These are phyloP conservation scores for Plenodomus biglobosus DNA, from an alignment of 2,329 filamentous ascomycete genomes.

Conservation along the genomic window DNA sequence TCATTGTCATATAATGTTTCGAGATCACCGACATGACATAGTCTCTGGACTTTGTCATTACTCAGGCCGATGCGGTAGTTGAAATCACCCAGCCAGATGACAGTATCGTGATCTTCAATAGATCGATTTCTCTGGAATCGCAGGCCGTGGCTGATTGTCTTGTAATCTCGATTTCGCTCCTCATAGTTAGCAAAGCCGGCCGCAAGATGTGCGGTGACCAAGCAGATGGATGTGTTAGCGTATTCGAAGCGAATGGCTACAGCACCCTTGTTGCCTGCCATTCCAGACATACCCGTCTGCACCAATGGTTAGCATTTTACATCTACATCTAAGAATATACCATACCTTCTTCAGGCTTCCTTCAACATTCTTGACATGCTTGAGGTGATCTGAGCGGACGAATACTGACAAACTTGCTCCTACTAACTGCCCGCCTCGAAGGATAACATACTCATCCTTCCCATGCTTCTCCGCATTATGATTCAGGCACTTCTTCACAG, in stretches of 20 bases:
- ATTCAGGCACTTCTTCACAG: conserved; percentile 78
- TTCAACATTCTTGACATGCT: conserved; percentile 92
- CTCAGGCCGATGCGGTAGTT: conserved; percentile 92
- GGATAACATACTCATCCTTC: conserved; percentile 79
- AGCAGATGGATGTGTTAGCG: conserved; percentile 87
- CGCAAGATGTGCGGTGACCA: conserved; percentile 94
- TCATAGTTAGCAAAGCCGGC: conserved; percentile 97
- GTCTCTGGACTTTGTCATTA: conserved; percentile 72
- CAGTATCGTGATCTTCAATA: conserved; percentile 87
- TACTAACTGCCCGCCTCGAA: conserved; percentile 91
- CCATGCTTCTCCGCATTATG: conserved; percentile 64
- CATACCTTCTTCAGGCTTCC: conserved; percentile 84
- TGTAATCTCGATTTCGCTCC: conserved; percentile 90
- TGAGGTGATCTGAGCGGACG: conserved; percentile 74
- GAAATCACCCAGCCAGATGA: conserved; percentile 94
- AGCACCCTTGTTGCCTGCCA: conserved; percentile 97
- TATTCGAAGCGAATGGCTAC: conserved; percentile 96
- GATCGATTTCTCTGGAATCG: conserved; percentile 87
- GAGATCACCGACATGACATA: conserved; percentile 72
- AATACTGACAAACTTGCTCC: conserved; percentile 92
- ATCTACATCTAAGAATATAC: neutral
- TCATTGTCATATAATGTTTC: conserved; percentile 87
- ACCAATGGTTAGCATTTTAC: conserved; percentile 15
- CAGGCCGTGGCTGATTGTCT: conserved; percentile 81
- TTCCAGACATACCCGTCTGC: conserved; percentile 85